Evolutionary conservation across 1,139 yeast genomes (phyloP).

Genomic region (Yamadazyma buinensis): DNA sequence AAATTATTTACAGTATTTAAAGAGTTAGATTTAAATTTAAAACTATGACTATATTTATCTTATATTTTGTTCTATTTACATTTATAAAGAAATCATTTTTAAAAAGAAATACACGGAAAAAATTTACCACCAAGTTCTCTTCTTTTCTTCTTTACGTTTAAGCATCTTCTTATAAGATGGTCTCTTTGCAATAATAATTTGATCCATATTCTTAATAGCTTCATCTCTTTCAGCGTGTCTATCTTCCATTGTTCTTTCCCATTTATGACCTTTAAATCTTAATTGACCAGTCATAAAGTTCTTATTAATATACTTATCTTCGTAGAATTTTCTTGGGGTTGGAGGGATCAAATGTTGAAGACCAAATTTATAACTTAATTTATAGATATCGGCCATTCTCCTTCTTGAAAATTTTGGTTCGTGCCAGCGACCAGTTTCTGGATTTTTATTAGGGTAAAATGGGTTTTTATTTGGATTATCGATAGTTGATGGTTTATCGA

Average conservation of each 20-base stretch:
- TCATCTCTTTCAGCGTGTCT: slow-evolving; percentile 59
- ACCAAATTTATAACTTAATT: slow-evolving; percentile 80
- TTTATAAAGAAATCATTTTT: not conserved
- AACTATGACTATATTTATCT: no score
- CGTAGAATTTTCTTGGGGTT: slow-evolving; percentile 69
- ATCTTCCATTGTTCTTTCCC: slow-evolving; percentile 67
- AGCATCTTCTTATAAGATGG: slow-evolving; percentile 59
- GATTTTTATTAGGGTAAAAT: slow-evolving; percentile 80
- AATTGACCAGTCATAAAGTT: slow-evolving; percentile 75
- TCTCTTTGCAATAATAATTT: slow-evolving; percentile 60
- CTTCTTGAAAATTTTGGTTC: slow-evolving; percentile 78
- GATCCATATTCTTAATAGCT: slow-evolving; percentile 73
- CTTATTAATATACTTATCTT: slow-evolving; percentile 70
- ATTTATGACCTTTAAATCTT: slow-evolving; percentile 74
- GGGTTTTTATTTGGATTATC: slow-evolving; percentile 78
- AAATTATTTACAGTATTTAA: no score
- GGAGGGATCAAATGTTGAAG: slow-evolving; percentile 76
- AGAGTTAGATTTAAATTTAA: no score
- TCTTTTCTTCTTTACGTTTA: slow-evolving; percentile 45
- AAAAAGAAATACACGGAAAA: no score
- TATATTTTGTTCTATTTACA: not conserved
- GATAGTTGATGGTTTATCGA: slow-evolving; percentile 60
- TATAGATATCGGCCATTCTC: slow-evolving; percentile 81
- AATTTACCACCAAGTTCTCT: slow-evolving; percentile 44
- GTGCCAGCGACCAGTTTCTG: slow-evolving; percentile 73